Base-by-base conservation (phyloP, 2,329 filamentous ascomycete genomes). In the Colletotrichum liaoningense region DNA sequence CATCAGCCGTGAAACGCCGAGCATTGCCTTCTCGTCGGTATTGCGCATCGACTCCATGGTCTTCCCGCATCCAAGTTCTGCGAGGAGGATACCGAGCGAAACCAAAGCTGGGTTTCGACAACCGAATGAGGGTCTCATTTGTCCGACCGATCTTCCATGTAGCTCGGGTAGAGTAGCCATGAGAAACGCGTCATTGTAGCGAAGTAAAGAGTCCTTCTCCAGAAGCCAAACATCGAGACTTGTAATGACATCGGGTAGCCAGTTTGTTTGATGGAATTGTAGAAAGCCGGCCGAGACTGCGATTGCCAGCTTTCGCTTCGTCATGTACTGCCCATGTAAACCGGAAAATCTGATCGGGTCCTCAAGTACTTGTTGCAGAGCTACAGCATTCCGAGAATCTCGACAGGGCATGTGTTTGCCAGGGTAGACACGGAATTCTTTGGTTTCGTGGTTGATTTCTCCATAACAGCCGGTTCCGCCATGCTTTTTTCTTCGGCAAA, bases 231-330 rank as follows among this genome's bases (percentile, higher is more conserved):
- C 66, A 9, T 67, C 30, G 4, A 11, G 33, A 3, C 56, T 71
- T 9, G 63, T 56, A 1, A 71, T 12, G 0, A 75, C 59, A 5
- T 60, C 46, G 2, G 77, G 70, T 4, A 79, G 73, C 77, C 79
- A 79, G 2, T 68, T 66, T 0, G 77, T 79, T 6, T 75, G 69
- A 38, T 78, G 63, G 14, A 80, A 72, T 22, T 79, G 76, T 5
- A 79, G 63, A 14, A 80, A 66, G 69, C 77, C 77, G 0, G 76
- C 76, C 6, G 78, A 74, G 1, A 77, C 65, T 2, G 67, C 67
- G 6, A 66, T 5, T 16, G 35, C 35, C 35, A 16, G 14, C 14
- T 7, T 42, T 6, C 35, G 16, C 14, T 42, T 64, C 1, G 76
- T 73, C 19, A 80, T 75, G 2, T 73, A 67, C 1, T 79, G 49